phyloP scores from a whole-genome alignment of 495 filamentous ascomycete genomes.

The Polyplosphaeria fusca region DNA sequence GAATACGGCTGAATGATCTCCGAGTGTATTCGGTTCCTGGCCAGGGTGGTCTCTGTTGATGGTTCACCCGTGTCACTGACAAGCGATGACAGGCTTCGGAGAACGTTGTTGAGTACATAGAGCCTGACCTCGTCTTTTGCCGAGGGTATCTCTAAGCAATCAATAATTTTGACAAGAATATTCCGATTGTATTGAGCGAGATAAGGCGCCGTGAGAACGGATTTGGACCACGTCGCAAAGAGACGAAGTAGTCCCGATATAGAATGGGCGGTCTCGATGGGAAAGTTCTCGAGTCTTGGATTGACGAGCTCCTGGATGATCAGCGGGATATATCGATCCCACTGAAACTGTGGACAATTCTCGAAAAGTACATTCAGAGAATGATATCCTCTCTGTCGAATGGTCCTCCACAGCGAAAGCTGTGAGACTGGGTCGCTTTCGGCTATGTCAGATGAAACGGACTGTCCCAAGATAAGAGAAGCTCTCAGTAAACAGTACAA shows the following conservation, averaged over 20 bases:
- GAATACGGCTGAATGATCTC: slow-evolving; percentile 29
- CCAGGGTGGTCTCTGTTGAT: slow-evolving; percentile 9
- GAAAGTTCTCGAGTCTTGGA: slow-evolving; percentile 73
- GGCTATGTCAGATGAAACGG: slow-evolving; percentile 34
- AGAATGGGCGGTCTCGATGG: slow-evolving; percentile 82
- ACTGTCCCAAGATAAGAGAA: slow-evolving; percentile 47
- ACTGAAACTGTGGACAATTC: slow-evolving; percentile 61
- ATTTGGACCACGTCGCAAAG: slow-evolving; percentile 73
- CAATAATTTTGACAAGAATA: slow-evolving; percentile 65
- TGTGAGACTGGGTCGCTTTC: slow-evolving; percentile 43
- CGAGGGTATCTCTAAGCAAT: slow-evolving; percentile 67
- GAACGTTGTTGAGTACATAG: slow-evolving; percentile 70
- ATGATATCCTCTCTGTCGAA: slow-evolving; percentile 71
- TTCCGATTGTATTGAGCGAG: slow-evolving; percentile 60
- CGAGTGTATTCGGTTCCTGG: slow-evolving; percentile 13
- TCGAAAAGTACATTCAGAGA: slow-evolving; percentile 75
- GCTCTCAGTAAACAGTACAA: slow-evolving; percentile 74
- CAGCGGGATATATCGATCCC: slow-evolving; percentile 63
- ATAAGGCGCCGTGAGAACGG: slow-evolving; percentile 63
- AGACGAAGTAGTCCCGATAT: slow-evolving; percentile 79
- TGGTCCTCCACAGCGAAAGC: slow-evolving; percentile 59
- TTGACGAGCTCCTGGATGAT: slow-evolving; percentile 73
- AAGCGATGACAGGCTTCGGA: slow-evolving; percentile 65
- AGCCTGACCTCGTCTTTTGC: slow-evolving; percentile 85
- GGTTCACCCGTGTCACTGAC: slow-evolving; percentile 52